Conservation (phyloP, 176 grass and related monocot genomes). For the Puya raimondii region DNA sequence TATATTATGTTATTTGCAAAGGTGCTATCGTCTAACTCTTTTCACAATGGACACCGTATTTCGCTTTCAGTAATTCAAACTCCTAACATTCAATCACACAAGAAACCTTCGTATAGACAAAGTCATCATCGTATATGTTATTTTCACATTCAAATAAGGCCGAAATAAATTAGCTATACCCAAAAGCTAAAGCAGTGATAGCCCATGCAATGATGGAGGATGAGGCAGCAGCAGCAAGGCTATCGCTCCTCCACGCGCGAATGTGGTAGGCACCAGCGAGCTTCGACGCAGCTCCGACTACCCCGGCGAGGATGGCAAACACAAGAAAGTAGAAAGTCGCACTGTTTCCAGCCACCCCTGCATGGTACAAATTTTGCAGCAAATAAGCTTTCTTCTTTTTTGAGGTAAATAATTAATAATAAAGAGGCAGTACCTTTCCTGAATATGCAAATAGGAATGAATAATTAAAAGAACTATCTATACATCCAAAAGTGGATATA, state of each 20-base stretch:
- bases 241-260: constrained; percentile 32
- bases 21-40: no score
- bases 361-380: neutral
- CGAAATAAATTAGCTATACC: constrained; percentile 7
- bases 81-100: neutral
- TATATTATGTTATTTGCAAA: no score
- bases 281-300: constrained; percentile 32
- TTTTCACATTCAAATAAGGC: neutral
- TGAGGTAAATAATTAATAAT: neutral
- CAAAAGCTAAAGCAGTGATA: constrained; percentile 41
- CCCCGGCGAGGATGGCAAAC: constrained; percentile 42
- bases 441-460: no score
- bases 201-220: constrained; percentile 34
- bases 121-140: neutral
- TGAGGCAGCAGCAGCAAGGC: constrained; percentile 18
- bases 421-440: no score
- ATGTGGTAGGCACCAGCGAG: constrained; percentile 41
- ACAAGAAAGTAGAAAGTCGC: constrained; percentile 66
- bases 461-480: no score
- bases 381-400: no score
- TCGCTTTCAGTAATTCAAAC: no score
- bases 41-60: no score
- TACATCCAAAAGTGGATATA: no score
- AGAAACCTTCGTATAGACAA: neutral
- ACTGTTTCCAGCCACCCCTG: constrained; percentile 39